Conservation (phyloP, 2,329 filamentous ascomycete species). For the Leptographium procerum region DNA sequence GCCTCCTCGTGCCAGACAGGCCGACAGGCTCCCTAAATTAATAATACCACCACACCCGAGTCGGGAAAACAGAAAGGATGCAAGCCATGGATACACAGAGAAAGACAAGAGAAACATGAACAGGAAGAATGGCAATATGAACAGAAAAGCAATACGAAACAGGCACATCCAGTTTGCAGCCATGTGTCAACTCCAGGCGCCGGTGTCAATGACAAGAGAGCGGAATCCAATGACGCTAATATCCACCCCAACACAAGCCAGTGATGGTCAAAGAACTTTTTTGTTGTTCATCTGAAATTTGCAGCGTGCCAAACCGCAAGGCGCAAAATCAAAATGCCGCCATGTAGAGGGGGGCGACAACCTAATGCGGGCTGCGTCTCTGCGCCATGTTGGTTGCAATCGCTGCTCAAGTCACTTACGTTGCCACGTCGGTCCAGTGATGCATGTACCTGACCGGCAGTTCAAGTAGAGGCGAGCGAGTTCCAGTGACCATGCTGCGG, state of each 20-base stretch:
- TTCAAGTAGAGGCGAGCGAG: not conserved
- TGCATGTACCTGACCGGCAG: not conserved
- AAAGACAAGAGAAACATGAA: not conserved
- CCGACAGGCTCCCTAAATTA: not conserved
- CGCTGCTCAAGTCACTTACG: too few relatives aligned
- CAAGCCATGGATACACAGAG: not conserved
- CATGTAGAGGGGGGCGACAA: not conserved
- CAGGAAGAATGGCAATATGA: not conserved
- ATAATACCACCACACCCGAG: not conserved
- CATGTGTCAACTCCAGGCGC: constrained; percentile 8
- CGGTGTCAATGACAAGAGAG: constrained; percentile 3
- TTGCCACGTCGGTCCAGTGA: not conserved
- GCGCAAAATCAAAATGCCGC: not conserved
- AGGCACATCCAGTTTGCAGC: constrained; percentile 1
- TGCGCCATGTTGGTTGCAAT: not conserved
- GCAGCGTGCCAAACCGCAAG: not conserved
- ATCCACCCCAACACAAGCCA: not conserved
- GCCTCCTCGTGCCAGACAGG: not conserved
- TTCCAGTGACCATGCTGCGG: not conserved
- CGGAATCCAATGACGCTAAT: constrained; percentile 5
- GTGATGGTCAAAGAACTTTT: not conserved
- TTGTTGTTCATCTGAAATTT: not conserved
- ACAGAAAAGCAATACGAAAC: not conserved
- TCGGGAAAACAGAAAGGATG: not conserved
- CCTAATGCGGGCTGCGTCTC: not conserved